phyloP scores from a whole-genome alignment of 805 yeast species.

The Cyberlindnera amylophila region DNA sequence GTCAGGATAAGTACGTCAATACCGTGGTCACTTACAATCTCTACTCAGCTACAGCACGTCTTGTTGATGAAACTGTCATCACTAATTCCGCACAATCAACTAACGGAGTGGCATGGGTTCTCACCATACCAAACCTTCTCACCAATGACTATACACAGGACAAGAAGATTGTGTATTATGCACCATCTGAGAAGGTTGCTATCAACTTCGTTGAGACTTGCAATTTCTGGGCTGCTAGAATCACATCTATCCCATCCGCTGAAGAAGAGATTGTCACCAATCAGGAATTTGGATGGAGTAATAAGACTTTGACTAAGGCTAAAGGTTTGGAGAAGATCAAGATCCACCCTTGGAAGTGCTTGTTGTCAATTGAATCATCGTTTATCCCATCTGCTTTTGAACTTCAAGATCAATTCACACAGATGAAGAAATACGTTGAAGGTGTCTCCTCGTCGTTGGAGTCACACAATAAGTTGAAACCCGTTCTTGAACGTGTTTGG shows the following conservation, averaged over 20 bases:
- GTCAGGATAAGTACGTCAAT: slow-evolving; percentile 19
- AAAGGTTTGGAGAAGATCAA: slow-evolving; percentile 23
- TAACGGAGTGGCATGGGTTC: slow-evolving; percentile 25
- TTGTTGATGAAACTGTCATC: slow-evolving; percentile 21
- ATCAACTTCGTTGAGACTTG: slow-evolving; percentile 68
- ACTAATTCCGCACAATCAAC: slow-evolving; percentile 19
- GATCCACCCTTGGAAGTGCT: slow-evolving; percentile 25
- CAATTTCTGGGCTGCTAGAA: slow-evolving; percentile 87
- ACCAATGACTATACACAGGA: slow-evolving; percentile 21
- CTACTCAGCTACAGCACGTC: slow-evolving; percentile 25
- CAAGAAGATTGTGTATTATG: slow-evolving; percentile 23
- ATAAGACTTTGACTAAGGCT: slow-evolving; percentile 18
- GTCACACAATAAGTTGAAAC: slow-evolving; percentile 40
- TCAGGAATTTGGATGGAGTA: slow-evolving; percentile 79
- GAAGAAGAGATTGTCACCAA: slow-evolving; percentile 68
- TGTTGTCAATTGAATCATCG: slow-evolving; percentile 27
- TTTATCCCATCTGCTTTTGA: slow-evolving; percentile 28
- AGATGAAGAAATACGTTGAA: slow-evolving; percentile 37
- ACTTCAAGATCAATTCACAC: slow-evolving; percentile 36
- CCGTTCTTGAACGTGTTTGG: slow-evolving; percentile 36
- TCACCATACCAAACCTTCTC: slow-evolving; percentile 23
- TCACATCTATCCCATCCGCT: slow-evolving; percentile 70
- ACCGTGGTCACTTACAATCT: slow-evolving; percentile 23
- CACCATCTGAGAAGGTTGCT: slow-evolving; percentile 48
- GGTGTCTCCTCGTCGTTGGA: slow-evolving; percentile 37